Conservation (phyloP, 2,329 filamentous ascomycete genomes). For the Peltaster fructicola region DNA sequence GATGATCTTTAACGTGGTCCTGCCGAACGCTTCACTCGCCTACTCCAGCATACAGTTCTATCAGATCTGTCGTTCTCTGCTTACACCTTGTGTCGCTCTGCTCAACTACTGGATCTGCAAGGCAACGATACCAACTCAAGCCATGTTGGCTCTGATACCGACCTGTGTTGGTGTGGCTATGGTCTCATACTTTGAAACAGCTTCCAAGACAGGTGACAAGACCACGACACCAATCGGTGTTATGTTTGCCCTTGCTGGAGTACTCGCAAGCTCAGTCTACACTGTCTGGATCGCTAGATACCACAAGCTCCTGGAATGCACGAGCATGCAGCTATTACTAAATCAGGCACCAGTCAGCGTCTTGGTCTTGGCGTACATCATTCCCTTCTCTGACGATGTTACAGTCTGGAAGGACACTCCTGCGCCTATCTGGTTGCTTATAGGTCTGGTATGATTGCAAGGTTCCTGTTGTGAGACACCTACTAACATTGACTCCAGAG, state of each 20-base stretch:
- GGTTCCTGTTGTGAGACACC: neutral
- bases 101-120: constrained; percentile 48
- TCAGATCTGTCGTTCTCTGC: constrained; percentile 48
- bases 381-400: constrained; percentile 48
- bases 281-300: constrained; percentile 52
- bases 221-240: constrained; percentile 43
- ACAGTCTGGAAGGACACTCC: constrained; percentile 38
- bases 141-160: constrained; percentile 37
- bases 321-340: constrained; percentile 51
- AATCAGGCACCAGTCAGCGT: constrained; percentile 49
- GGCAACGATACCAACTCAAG: constrained; percentile 36
- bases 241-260: constrained; percentile 44
- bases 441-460: constrained; percentile 34
- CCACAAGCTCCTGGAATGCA: constrained; percentile 46
- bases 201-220: constrained; percentile 24
- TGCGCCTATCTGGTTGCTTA: constrained; percentile 24
- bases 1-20: constrained; percentile 52
- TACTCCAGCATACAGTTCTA: constrained; percentile 54
- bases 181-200: constrained; percentile 52
- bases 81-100: constrained; percentile 46
- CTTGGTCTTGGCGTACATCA: constrained; percentile 45
- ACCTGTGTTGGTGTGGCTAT: constrained; percentile 47
- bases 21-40: constrained; percentile 50
- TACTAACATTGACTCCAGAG: constrained; percentile 27
- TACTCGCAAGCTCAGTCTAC: constrained; percentile 48